Percentiles rank a stretch among this genome's conserved stretches.
Conservation (phyloP, 495 filamentous ascomycete genomes). For the Hyaloscypha variabilis region DNA sequence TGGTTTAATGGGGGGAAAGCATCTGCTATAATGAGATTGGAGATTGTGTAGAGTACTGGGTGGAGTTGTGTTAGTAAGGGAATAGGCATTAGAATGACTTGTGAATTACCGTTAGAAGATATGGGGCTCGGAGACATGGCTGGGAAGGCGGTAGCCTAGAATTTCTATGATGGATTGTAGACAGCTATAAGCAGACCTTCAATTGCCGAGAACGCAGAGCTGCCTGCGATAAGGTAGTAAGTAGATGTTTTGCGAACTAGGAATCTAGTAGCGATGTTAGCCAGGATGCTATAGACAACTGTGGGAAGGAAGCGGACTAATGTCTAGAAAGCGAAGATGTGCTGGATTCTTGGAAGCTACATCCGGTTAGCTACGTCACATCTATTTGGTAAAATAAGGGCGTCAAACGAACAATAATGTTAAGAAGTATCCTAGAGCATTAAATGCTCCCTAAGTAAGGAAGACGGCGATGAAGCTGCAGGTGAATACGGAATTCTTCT, state of each 20-base stretch:
- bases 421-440: slow-evolving; percentile 49
- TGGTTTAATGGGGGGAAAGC: slow-evolving; percentile 58
- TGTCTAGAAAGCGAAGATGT: slow-evolving; percentile 44
- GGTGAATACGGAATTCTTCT: slow-evolving; percentile 52
- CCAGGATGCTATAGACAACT: slow-evolving; percentile 50
- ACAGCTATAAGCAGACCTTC: slow-evolving; percentile 55
- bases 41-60: slow-evolving; percentile 56
- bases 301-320: slow-evolving; percentile 57
- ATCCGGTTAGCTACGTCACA: too few species aligned
- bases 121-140: slow-evolving; percentile 28
- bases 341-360: slow-evolving; percentile 53
- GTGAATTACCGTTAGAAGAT: slow-evolving; percentile 7
- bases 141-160: slow-evolving; percentile 59
- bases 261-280: slow-evolving; percentile 56
- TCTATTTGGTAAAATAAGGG: not conserved
- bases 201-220: slow-evolving; percentile 45
- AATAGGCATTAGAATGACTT: not conserved
- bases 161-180: slow-evolving; percentile 44
- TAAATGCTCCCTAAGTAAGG: slow-evolving; percentile 47
- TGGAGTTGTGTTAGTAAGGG: slow-evolving; percentile 1
- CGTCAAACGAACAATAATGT: slow-evolving; percentile 39
- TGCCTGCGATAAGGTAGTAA: slow-evolving; percentile 46
- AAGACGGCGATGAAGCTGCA: slow-evolving; percentile 53
- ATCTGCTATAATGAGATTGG: slow-evolving; percentile 60
- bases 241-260: slow-evolving; percentile 55